These are phyloP conservation scores for Alternaria panax DNA, from an alignment of 2,329 filamentous ascomycete species.

Conservation along the genomic window DNA sequence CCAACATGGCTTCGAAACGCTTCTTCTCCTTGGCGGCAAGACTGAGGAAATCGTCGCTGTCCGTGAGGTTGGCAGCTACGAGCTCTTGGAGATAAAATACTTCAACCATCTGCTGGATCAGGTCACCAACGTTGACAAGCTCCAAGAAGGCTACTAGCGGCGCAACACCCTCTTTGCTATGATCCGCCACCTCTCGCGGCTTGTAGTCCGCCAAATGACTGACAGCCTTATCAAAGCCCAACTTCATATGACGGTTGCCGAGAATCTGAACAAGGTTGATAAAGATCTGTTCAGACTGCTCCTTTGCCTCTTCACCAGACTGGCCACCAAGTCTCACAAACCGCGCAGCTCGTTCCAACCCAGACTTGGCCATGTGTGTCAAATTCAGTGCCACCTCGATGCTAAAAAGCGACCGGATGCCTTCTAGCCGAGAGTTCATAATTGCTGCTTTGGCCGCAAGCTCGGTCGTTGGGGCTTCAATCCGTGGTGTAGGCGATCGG, in stretches of 20 bases:
- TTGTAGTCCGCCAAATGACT: constrained; percentile 90
- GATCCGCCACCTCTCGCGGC: constrained; percentile 79
- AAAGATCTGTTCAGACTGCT: constrained; percentile 91
- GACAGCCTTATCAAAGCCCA: constrained; percentile 93
- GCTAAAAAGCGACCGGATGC: constrained; percentile 93
- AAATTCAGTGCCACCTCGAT: constrained; percentile 92
- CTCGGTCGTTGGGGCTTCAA: constrained; percentile 83
- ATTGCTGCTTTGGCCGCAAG: constrained; percentile 96
- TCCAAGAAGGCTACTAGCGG: constrained; percentile 96
- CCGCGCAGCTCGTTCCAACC: constrained; percentile 82
- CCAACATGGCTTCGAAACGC: constrained; percentile 97
- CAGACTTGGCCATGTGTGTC: constrained; percentile 86
- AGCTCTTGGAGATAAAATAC: constrained; percentile 98
- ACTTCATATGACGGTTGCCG: constrained; percentile 84
- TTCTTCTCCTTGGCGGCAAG: constrained; percentile 94
- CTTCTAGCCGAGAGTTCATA: constrained; percentile 93
- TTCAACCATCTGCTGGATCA: constrained; percentile 99
- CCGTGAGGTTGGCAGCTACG: constrained; percentile 78
- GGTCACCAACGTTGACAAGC: constrained; percentile 94
- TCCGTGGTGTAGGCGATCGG: constrained; percentile 47
- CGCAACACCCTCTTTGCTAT: constrained; percentile 76
- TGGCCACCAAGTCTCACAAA: constrained; percentile 84
- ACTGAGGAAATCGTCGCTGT: constrained; percentile 93
- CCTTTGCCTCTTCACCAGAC: constrained; percentile 80
- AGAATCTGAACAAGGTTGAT: constrained; percentile 83